Evolutionary conservation across 257 asterid genomes (phyloP).

Genomic region (Solanum neorickii): DNA sequence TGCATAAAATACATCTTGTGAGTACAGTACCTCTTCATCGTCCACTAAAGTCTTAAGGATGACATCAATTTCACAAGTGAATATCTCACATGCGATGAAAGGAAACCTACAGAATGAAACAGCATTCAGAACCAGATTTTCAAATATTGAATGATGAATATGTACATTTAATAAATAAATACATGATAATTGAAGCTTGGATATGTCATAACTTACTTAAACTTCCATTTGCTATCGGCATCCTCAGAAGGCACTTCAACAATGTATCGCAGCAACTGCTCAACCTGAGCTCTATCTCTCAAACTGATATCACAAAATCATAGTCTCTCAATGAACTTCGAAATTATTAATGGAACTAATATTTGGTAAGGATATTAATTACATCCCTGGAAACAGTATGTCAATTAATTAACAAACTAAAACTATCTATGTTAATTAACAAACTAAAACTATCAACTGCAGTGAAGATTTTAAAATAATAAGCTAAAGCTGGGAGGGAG

Average conservation of each 20-base stretch:
- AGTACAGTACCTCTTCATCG: conserved; percentile 67
- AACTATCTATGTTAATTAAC: background rate
- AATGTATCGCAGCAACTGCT: conserved; percentile 71
- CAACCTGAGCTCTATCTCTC: conserved; percentile 87
- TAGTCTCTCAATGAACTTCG: background rate
- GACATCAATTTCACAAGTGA: conserved; percentile 96
- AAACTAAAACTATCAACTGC: background rate
- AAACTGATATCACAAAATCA: conserved; percentile 41
- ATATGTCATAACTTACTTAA: conserved; percentile 51
- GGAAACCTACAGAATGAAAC: conserved; percentile 61
- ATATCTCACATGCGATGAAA: conserved; percentile 89
- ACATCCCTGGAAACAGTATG: background rate
- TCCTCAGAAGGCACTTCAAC: conserved; percentile 80
- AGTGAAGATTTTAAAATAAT: background rate
- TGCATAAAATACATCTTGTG: background rate
- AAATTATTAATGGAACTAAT: background rate
- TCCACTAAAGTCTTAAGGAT: conserved; percentile 93
- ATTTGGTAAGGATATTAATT: background rate
- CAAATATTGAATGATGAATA: conserved; percentile 2
- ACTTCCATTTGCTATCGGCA: conserved; percentile 72
- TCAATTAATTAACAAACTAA: background rate
- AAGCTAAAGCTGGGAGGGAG: background rate
- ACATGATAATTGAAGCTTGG: background rate
- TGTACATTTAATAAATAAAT: background rate
- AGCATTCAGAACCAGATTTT: background rate